phyloP scores from a whole-genome alignment of 306 rosid species.

The Inga leiocalycina region DNA sequence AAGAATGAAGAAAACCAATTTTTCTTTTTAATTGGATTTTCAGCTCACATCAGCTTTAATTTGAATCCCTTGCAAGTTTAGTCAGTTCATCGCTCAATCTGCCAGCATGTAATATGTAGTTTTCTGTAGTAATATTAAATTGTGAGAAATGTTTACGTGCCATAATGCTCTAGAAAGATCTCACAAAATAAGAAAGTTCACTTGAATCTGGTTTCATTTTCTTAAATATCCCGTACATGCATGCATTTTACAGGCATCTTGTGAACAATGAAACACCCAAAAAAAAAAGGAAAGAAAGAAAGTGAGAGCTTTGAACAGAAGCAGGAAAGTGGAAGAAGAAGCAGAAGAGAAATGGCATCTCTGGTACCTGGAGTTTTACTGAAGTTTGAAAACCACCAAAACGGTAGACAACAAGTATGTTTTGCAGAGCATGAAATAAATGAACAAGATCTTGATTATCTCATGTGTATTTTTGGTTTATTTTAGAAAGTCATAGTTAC shows the following conservation, averaged over 20 bases:
- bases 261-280: not conserved
- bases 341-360: slow-evolving; percentile 64
- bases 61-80: not conserved
- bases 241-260: slow-evolving; percentile 5
- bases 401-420: slow-evolving; percentile 94
- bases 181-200: not conserved
- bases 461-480: not conserved
- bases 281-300: not conserved
- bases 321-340: slow-evolving; percentile 11
- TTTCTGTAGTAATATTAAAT: not conserved
- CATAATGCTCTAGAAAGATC: not conserved
- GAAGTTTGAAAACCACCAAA: slow-evolving; percentile 74
- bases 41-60: not conserved
- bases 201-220: not conserved
- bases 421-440: slow-evolving; percentile 57
- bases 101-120: not conserved
- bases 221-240: not conserved
- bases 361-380: slow-evolving; percentile 81
- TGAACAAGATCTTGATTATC: slow-evolving; percentile 52
- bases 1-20: not conserved
- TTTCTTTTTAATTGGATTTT: not conserved
- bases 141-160: not conserved
- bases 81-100: not conserved
- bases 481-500: too few species aligned
- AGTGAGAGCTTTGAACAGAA: slow-evolving; percentile 15